Evolutionary conservation across 805 yeast genomes (phyloP).

Genomic region (Pichia exigua): DNA sequence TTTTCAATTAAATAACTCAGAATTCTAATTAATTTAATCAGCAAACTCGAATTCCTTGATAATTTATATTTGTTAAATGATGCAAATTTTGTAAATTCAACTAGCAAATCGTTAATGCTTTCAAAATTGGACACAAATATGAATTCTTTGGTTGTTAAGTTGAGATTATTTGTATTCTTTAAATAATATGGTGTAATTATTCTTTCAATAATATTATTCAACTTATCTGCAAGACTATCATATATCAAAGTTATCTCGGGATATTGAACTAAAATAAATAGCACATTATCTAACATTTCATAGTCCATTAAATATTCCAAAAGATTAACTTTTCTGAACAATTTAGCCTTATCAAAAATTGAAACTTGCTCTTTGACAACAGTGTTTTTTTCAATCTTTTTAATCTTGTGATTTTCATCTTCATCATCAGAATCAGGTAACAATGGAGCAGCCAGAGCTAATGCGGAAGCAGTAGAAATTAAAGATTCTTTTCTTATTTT

Average conservation of each 20-base stretch:
- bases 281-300: slow-evolving; percentile 57
- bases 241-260: slow-evolving; percentile 56
- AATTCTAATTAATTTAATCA: slow-evolving; percentile 57
- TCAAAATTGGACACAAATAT: slow-evolving; percentile 24
- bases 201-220: slow-evolving; percentile 42
- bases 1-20: slow-evolving; percentile 23
- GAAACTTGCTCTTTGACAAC: slow-evolving; percentile 8
- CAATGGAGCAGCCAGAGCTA: slow-evolving; percentile 84
- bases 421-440: slow-evolving; percentile 55
- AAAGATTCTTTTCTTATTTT: slow-evolving; percentile 47
- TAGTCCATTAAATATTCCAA: slow-evolving; percentile 45
- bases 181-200: slow-evolving; percentile 43
- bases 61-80: slow-evolving; percentile 49
- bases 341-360: slow-evolving; percentile 11
- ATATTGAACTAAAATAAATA: slow-evolving; percentile 48
- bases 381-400: slow-evolving; percentile 4
- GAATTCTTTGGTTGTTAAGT: slow-evolving; percentile 4
- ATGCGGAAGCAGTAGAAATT: slow-evolving; percentile 63
- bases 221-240: slow-evolving; percentile 37
- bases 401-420: slow-evolving; percentile 10
- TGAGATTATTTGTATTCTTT: slow-evolving; percentile 12
- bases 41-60: slow-evolving; percentile 38
- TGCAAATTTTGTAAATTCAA: slow-evolving; percentile 33
- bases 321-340: slow-evolving; percentile 36
- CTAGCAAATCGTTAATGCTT: slow-evolving; percentile 37